Base-by-base conservation (phyloP, 2,329 filamentous ascomycete species). In the Pseudomassariella vexata region DNA sequence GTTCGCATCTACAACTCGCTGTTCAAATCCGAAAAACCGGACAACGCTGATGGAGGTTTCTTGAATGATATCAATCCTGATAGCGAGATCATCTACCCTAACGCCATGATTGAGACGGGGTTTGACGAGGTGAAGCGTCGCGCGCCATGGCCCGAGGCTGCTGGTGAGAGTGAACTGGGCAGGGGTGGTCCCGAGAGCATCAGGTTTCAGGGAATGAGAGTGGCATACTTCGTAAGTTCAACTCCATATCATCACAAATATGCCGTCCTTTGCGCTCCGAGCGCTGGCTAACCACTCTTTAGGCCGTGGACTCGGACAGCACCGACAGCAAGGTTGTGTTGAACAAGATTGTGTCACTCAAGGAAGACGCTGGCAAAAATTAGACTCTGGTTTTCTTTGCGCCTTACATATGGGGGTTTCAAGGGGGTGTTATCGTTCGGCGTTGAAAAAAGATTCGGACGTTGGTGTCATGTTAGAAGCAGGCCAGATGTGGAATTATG, bases 261-360 rank as follows among this genome's bases (percentile, higher is more conserved):
- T 17, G 14, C 46, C 52, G 39, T 51, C 22, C 12, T 21, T 18
- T 3, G n/a, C 6, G 5, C 12, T n/a, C n/a, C n/a, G n/a, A n/a
- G n/a, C n/a, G n/a, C n/a, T n/a, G 19, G 29, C 11, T 23, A 71
- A 79, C n/a, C n/a, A n/a, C n/a, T n/a, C n/a, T n/a, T n/a, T n/a
- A n/a, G n/a, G 79, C 66, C 40, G 68, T 94, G 56, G 89, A 95
- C 55, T 76, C 73, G 30, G 87, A 94, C 48, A 85, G 79, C 38
- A 83, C 77, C 1, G 75, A 77, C 19, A 84, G 86, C n/a, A 85
- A 82, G 57, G 68, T 94, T 43, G 76, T 96, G 28, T 63, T 96
- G 19, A 96, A 96, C 63, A 75, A 87, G 31, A 95, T 96, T 50
- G 89, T 96, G 15, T 85, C 83, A 28, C 60, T 95, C 51, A 94